Percentiles rank a stretch among this genome's conserved stretches.
Evolutionary conservation across 2,329 filamentous ascomycete genomes (phyloP).

Genomic region (Blastomyces gilchristii): DNA sequence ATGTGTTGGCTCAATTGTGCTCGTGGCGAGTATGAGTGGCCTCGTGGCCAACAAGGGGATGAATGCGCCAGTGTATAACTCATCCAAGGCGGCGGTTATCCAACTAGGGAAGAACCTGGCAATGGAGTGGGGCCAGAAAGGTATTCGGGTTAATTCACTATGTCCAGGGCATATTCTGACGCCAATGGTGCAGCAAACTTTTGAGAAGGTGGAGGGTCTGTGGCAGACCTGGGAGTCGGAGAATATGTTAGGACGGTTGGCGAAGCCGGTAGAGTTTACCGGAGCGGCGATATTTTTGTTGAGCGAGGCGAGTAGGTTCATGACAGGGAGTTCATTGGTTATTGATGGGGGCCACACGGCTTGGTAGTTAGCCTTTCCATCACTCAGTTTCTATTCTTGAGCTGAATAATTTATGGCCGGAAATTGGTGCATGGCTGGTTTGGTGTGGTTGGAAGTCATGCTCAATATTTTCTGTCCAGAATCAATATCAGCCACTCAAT

Average conservation of each 20-base stretch:
- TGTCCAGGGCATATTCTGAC: slow-evolving; percentile 46
- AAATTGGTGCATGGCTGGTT: not conserved
- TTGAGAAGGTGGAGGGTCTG: slow-evolving; percentile 59
- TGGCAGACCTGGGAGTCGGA: slow-evolving; percentile 33
- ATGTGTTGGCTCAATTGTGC: slow-evolving; percentile 38
- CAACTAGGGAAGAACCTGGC: slow-evolving; percentile 42
- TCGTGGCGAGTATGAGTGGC: slow-evolving; percentile 43
- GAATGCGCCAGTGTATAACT: slow-evolving; percentile 39
- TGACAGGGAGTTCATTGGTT: slow-evolving; percentile 58
- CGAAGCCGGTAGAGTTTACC: slow-evolving; percentile 47
- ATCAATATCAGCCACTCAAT: not conserved
- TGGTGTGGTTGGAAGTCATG: not conserved
- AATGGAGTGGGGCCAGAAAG: slow-evolving; percentile 42
- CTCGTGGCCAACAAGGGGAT: slow-evolving; percentile 40
- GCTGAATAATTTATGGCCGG: not conserved
- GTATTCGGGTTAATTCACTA: slow-evolving; percentile 44
- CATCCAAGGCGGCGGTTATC: slow-evolving; percentile 44
- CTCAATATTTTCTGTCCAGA: not conserved
- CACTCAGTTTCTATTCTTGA: not conserved
- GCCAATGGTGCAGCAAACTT: slow-evolving; percentile 71
- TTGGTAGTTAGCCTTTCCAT: slow-evolving; percentile 22
- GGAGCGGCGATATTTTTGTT: slow-evolving; percentile 58
- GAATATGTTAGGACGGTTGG: slow-evolving; percentile 45
- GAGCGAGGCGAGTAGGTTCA: slow-evolving; percentile 57
- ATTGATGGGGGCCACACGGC: slow-evolving; percentile 59